phyloP scores from a whole-genome alignment of 768 basidiomycete species.

The Collybia sp. region DNA sequence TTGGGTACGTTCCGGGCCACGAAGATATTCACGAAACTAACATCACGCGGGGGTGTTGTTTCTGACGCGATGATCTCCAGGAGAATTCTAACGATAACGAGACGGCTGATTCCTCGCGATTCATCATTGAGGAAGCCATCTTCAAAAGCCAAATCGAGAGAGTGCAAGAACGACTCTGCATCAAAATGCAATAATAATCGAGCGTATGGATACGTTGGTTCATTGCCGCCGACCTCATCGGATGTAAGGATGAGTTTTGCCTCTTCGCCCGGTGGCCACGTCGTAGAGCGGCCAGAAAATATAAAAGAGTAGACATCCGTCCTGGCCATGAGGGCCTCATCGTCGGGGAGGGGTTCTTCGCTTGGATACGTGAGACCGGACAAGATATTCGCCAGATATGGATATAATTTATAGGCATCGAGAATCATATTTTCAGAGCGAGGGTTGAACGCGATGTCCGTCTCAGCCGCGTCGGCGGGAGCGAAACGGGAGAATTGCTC shows the following conservation, averaged over 20 bases:
- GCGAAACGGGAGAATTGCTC: constrained; percentile 37
- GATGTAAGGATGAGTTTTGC: constrained; percentile 73
- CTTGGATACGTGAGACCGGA: constrained; percentile 87
- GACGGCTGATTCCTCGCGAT: constrained; percentile 59
- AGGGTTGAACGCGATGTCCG: constrained; percentile 22
- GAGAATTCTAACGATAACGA: constrained; percentile 79
- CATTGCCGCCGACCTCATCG: constrained; percentile 67
- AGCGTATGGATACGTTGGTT: constrained; percentile 88
- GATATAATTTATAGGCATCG: constrained; percentile 89
- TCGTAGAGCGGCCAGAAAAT: constrained; percentile 74
- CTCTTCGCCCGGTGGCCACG: constrained; percentile 73
- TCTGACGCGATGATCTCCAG: constrained; percentile 67
- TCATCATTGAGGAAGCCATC: constrained; percentile 87
- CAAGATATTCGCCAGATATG: constrained; percentile 77
- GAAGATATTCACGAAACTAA: constrained; percentile 91
- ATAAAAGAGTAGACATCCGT: constrained; percentile 75
- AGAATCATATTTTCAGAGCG: constrained; percentile 53
- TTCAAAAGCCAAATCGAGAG: constrained; percentile 93
- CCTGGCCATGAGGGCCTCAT: constrained; percentile 68
- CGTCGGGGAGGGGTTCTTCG: constrained; percentile 60
- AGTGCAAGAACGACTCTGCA: constrained; percentile 90
- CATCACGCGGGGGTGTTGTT: constrained; percentile 53
- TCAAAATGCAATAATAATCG: constrained; percentile 83
- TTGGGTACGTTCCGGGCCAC: constrained; percentile 95
- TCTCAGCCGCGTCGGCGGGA: constrained; percentile 19